Evolutionary conservation across 257 asterid genomes (phyloP), one percentile per base, ranked within the genome.

Genomic region (Catharanthus roseus): DNA sequence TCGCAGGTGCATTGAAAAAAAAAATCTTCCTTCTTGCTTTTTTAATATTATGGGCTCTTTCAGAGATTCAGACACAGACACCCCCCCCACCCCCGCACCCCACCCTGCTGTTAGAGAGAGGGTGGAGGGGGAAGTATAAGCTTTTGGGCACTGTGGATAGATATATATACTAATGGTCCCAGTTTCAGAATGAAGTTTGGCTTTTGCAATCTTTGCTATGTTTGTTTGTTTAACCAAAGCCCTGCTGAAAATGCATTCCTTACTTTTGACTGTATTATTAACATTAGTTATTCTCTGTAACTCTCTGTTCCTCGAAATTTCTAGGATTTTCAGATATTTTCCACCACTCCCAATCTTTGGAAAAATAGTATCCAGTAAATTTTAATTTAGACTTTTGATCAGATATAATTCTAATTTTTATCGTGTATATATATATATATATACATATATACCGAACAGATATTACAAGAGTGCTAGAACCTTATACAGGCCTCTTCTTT

Each of bases 1-100:
- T 57, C 71, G 63, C 68, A 66, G 77, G 66, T 64, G 73, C 41
- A 26, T 70, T 60, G 2, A 3, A 13, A 74, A 38, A 56, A 68
- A 3, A 38, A 38, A 38, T 38, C 42, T 38, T 62, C 60, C n/a
- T n/a, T 41, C 36, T 6, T 26, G 2, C 47, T 33, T 71, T 71
- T 23, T 0, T 3, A 7, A 7, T 65, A n/a, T 71, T 67, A 16
- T 5, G 21, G 69, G 74, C 79, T 41, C 79, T 51, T 38, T 62
- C 47, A 34, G 67, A 34, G 67, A 36, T 57, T 71, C 77, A 71
- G 75, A 54, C 65, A 66, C 65, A 8, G 31, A 58, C 7, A 38
- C 41, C n/a, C n/a, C n/a, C n/a, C n/a, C n/a, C n/a, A n/a, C n/a
- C n/a, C n/a, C n/a, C n/a, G n/a, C n/a, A n/a, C n/a, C n/a, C n/a